Percentiles rank a stretch among this genome's conserved stretches.
Conservation (phyloP, 176 grass and related monocot species). For the Carex myosuroides region DNA sequence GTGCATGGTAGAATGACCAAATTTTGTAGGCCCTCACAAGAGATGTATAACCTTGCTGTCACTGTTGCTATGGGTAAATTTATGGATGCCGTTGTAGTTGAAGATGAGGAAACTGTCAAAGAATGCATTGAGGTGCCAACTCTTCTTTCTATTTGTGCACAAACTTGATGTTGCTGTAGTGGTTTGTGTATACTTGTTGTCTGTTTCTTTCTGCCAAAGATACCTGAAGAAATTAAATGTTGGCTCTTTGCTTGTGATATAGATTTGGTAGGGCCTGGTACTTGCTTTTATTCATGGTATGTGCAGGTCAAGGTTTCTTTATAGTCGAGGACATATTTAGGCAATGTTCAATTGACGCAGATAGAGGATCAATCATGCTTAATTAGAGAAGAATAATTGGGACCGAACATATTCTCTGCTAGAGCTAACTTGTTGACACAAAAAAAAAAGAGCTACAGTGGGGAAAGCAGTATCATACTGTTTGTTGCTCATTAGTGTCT, state of each 20-base stretch:
- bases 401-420: not conserved
- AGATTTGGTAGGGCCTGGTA: not conserved
- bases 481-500: not conserved
- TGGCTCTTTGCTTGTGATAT: not conserved
- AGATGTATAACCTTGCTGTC: constrained; percentile 97
- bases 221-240: not conserved
- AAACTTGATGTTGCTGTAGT: not conserved
- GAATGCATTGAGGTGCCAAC: constrained; percentile 86
- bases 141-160: not conserved
- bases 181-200: not conserved
- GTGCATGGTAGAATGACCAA: constrained; percentile 98
- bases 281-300: not conserved
- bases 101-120: constrained; percentile 93
- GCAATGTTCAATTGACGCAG: not conserved
- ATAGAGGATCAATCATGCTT: not conserved
- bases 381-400: not conserved
- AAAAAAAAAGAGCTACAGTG: not conserved
- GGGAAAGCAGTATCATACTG: not conserved
- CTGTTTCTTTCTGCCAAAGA: not conserved
- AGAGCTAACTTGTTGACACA: not conserved
- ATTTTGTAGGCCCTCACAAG: constrained; percentile 87
- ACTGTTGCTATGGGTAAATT: constrained; percentile 99
- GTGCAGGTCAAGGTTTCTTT: not conserved
- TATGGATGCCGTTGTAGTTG: constrained; percentile 95
- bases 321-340: not conserved